Evolutionary conservation across 2,329 filamentous ascomycete species (phyloP), one percentile per base, ranked within the genome.

Genomic region (Akanthomyces lecanii): DNA sequence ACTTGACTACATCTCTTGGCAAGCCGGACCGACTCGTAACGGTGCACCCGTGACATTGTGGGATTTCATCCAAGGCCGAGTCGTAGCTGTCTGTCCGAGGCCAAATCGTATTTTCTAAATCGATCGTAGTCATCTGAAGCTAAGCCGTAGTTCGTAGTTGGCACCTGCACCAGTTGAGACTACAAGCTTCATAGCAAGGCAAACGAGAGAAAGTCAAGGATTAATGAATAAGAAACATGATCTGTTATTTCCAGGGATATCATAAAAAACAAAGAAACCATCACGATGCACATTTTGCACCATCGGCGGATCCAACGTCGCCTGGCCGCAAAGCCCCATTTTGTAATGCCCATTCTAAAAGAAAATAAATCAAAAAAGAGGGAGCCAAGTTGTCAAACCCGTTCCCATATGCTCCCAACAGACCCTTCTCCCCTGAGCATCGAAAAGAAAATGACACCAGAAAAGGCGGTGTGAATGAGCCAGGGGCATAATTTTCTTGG

Each of bases 161-260:
- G 33, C 10, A 36, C 8, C 33, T 36, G 33, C 33, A 36, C 33
- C 33, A 11, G 10, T 7, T 8, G 30, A 21, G 8, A 38, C 11
- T 40, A 40, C 12, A 11, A 14, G 38, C 38, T 40, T 40, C 38
- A 40, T 4, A 11, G 33, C 33, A 16, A 5, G 38, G 14, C 5
- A 40, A 7, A 40, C 21, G 21, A 21, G 21, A 14, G 14, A 4
- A 16, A 21, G 12, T 10, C 4, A 47, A 4, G 44, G 44, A 47
- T 11, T n/a, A 12, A n/a, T 36, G n/a, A 8, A 10, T 14, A 42
- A 60, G 57, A 28, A 42, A 42, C 18, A 16, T 61, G 16, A 40
- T 40, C 16, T 59, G 33, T 62, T 33, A 62, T 62, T 56, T 50
- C 21, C 12, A 33, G 36, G 57, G 47, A 60, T 60, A 60, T 60